These are phyloP conservation scores for Aspergillus campestris DNA, from an alignment of 495 filamentous ascomycete genomes.

Conservation along the genomic window DNA sequence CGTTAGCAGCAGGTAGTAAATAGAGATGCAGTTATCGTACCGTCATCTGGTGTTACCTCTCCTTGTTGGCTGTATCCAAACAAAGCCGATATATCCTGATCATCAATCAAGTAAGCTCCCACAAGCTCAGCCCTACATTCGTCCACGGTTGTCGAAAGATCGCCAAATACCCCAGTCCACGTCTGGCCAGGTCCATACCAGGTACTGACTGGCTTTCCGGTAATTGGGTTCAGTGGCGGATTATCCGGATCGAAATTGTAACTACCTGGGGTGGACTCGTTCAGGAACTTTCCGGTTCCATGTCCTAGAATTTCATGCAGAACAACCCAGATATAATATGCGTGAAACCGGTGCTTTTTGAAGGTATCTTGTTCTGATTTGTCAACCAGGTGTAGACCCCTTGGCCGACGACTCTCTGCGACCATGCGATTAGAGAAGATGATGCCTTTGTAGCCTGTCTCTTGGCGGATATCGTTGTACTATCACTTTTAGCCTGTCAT, in stretches of 20 bases:
- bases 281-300: slow-evolving; percentile 28
- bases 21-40: slow-evolving; percentile 9
- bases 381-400: slow-evolving; percentile 28
- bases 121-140: slow-evolving; percentile 42
- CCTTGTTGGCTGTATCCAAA: slow-evolving; percentile 23
- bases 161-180: slow-evolving; percentile 37
- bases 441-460: slow-evolving; percentile 40
- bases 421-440: slow-evolving; percentile 38
- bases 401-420: slow-evolving; percentile 24
- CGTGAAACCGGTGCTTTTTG: slow-evolving; percentile 26
- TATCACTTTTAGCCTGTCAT: slow-evolving; percentile 4
- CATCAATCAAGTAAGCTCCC: slow-evolving; percentile 33
- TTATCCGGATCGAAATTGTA: slow-evolving; percentile 38
- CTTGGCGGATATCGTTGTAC: slow-evolving; percentile 42
- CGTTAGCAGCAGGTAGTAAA: not conserved
- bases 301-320: slow-evolving; percentile 42
- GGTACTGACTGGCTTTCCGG: slow-evolving; percentile 27
- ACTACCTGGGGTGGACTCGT: slow-evolving; percentile 11
- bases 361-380: slow-evolving; percentile 26
- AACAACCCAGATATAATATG: slow-evolving; percentile 33
- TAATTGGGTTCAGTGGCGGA: slow-evolving; percentile 36
- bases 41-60: slow-evolving; percentile 23
- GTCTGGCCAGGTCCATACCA: slow-evolving; percentile 44
- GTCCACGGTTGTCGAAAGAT: slow-evolving; percentile 37
- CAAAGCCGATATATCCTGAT: slow-evolving; percentile 28